Conservation (phyloP, 2,329 filamentous ascomycete species). For the Colletotrichum orbiculare region DNA sequence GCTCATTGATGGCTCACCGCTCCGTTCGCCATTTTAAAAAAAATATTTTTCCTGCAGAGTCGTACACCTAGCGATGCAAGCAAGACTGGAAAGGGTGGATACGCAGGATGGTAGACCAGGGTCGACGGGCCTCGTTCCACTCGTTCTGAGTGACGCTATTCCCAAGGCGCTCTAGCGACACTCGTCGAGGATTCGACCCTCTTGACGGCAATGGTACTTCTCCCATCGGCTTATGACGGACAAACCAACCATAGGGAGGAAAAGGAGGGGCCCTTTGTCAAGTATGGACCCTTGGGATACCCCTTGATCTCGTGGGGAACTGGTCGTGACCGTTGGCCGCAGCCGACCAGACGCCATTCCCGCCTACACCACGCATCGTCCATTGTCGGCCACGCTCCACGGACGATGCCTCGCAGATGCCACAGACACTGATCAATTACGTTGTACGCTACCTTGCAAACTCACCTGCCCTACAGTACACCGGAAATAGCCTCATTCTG, state of each 20-base stretch:
- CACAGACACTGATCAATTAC: no score
- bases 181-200: slow-evolving; percentile 1
- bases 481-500: slow-evolving; percentile 30
- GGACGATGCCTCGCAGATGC: no score
- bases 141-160: slow-evolving; percentile 14
- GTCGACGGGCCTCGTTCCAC: slow-evolving; percentile 26
- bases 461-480: not conserved
- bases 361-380: slow-evolving; percentile 21
- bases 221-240: slow-evolving; percentile 34
- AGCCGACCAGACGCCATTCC: slow-evolving; percentile 32
- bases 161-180: slow-evolving; percentile 5
- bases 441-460: no score
- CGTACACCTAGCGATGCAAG: slow-evolving; percentile 31
- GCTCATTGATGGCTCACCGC: slow-evolving; percentile 37
- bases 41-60: slow-evolving; percentile 31
- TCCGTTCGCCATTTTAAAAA: slow-evolving; percentile 28
- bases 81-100: slow-evolving; percentile 30
- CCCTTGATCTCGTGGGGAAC: slow-evolving; percentile 38
- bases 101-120: slow-evolving; percentile 20
- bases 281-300: slow-evolving; percentile 23
- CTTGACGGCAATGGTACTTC: slow-evolving; percentile 2
- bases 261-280: slow-evolving; percentile 30
- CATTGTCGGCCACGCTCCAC: not conserved
- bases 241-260: not conserved
- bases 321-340: slow-evolving; percentile 28